phyloP scores from a whole-genome alignment of 2,329 filamentous ascomycete genomes.

The Colletotrichum limetticola region DNA sequence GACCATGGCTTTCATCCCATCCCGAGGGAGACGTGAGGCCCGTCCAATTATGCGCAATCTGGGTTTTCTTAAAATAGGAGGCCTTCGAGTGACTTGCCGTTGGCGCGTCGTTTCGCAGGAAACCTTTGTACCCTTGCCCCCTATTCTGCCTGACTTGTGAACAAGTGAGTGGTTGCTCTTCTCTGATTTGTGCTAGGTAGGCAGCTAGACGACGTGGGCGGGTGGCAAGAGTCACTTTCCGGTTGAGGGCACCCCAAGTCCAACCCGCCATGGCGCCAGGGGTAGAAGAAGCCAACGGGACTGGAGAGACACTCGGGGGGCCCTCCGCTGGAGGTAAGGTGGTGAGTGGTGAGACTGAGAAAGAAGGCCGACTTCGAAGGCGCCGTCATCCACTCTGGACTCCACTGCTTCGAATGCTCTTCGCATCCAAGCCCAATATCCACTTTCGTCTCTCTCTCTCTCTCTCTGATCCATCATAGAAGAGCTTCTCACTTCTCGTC shows the following conservation, averaged over 20 bases:
- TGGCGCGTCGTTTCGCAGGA: neutral
- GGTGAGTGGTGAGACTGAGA: neutral
- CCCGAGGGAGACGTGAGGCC: conserved; percentile 11
- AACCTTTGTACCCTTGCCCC: neutral
- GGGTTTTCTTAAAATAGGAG: conserved; percentile 20
- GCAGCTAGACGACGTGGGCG: neutral
- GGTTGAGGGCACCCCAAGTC: neutral
- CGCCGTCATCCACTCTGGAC: neutral
- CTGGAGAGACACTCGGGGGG: conserved; percentile 6
- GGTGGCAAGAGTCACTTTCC: conserved; percentile 2
- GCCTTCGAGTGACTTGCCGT: conserved; percentile 2
- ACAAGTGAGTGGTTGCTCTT: neutral
- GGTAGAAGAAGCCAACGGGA: neutral
- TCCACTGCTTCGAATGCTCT: neutral
- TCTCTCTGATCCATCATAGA: neutral
- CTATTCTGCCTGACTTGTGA: neutral
- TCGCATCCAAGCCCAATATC: neutral
- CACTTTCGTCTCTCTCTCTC: neutral
- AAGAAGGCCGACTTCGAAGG: neutral
- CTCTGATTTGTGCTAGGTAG: neutral
- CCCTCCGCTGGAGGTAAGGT: neutral
- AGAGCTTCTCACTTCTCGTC: neutral
- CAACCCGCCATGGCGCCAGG: conserved; percentile 1
- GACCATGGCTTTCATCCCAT: conserved; percentile 30
- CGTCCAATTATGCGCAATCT: conserved; percentile 13